Base-by-base conservation (phyloP, 2,329 filamentous ascomycete species). In the Alternaria arborescens region DNA sequence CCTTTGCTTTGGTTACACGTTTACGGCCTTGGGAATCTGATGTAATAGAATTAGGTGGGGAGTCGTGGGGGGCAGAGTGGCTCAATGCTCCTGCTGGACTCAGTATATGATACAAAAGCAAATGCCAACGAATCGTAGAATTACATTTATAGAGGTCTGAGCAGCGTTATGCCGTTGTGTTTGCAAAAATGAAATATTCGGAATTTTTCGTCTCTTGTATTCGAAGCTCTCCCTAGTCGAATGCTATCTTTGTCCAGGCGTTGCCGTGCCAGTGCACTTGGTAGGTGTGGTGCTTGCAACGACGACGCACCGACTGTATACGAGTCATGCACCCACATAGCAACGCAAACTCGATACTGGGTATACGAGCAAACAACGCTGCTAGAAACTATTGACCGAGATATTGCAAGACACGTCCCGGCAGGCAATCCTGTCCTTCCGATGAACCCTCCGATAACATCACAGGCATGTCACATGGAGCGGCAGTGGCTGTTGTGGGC, bases 371-470 rank as follows among this genome's bases (percentile, higher is more conserved):
- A 50, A 24, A 50, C 14, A 50, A 22, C 6, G 46, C 32, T 50
- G 52, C 52, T 36, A 46, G 26, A 42, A n/a, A 28, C 6, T 42
- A 24, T 36, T 28, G 28, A 5, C 26, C 24, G 26, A 47, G 22
- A 24, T 46, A 42, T 41, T 55, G 50, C 30, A 50, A 16, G 46
- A 50, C 46, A 38, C 46, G 32, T 22, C 32, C 22, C 32, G 20
- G n/a, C 22, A 24, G 46, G 16, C 22, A 50, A 36, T 36, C 30
- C 30, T 26, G 32, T 36, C 20, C 47, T 12, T 54, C 60, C 59
- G 59, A 55, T 22, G 36, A 56, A 54, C 42, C 41, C 36, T 43
- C 55, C 55, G 62, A 64, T 56, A 16, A 28, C 26, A 51, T n/a
- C 26, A 30, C 36, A 36, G 5, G 44, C 20, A 7, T 43, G 53